Base-by-base conservation (phyloP, 345 rosid species). In the Camelina laxa region DNA sequence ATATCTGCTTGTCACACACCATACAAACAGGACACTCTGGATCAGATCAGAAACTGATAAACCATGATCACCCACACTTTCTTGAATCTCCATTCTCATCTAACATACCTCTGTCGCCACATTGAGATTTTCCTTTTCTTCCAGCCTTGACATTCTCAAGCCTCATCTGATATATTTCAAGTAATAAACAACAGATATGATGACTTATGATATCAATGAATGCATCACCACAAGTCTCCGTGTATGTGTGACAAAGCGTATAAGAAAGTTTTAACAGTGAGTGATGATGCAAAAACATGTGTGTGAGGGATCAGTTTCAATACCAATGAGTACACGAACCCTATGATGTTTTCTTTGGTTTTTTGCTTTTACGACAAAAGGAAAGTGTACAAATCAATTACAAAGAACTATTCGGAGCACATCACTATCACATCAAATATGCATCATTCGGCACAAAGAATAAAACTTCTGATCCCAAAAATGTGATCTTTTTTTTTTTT, bases 271-370 rank as follows among this genome's bases (percentile, higher is more conserved):
- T 22, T 8, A 42, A 56, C 42, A n/a, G n/a, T n/a, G n/a, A 8
- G 55, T 27, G 65, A 69, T 42, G 65, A 60, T 71, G 51, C 60
- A 49, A 71, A 71, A 71, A 17, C 75, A 71, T 71, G 49, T 71
- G 66, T 57, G 58, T 16, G 75, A n/a, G 75, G 67, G 27, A 4
- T 70, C 75, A 59, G 35, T 57, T 59, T 70, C 16, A 53, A 31
- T 35, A 15, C 35, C 31, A 22, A 53, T 53, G n/a, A 53, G 58
- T 33, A 71, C 17, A 21, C 67, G 22, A 71, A 36, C 67, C 60
- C 60, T 60, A 49, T 71, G 50, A 36, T 71, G 60, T 71, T 22
- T 71, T 60, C 67, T 71, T 71, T 49, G 68, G n/a, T 49, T 48
- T 49, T 48, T 36, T 60, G 20, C 75, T 49, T 71, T 60, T 33